These are phyloP conservation scores for Populus hybrid DNA, from an alignment of 441 rosid genomes.

Conservation along the genomic window DNA sequence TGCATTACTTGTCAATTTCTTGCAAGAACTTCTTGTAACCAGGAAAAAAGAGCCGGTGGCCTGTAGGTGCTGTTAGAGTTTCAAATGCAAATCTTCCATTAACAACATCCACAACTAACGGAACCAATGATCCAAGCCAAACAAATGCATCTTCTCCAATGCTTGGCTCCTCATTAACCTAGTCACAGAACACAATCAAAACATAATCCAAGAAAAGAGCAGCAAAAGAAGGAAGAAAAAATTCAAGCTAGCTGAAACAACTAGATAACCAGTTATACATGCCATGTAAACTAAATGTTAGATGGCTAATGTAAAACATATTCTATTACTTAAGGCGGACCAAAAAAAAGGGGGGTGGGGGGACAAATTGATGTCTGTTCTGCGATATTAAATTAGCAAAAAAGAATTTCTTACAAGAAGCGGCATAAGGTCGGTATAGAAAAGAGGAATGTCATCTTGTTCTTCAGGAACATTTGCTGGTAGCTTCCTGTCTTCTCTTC, in stretches of 20 bases:
- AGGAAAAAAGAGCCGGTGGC: constrained; percentile 66
- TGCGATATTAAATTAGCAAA: not conserved
- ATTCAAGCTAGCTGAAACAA: not conserved
- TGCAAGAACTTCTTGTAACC: constrained; percentile 75
- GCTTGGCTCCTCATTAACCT: constrained; percentile 73
- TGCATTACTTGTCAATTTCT: constrained; percentile 65
- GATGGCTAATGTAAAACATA: too few species aligned
- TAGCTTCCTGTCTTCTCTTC: constrained; percentile 55
- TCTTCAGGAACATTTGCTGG: constrained; percentile 32
- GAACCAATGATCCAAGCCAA: constrained; percentile 69
- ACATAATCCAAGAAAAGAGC: not conserved
- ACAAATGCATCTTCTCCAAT: constrained; percentile 86
- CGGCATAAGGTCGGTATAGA: constrained; percentile 89
- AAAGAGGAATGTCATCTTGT: constrained; percentile 73
- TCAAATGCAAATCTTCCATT: constrained; percentile 86
- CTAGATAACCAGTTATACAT: not conserved
- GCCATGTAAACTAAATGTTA: not conserved
- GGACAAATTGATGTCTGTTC: not conserved
- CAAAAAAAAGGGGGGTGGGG: too few species aligned
- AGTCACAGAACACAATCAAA: constrained; percentile 7
- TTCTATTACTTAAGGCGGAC: too few species aligned
- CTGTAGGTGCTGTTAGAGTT: constrained; percentile 75
- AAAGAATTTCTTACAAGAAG: constrained; percentile 61
- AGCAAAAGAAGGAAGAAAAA: not conserved
- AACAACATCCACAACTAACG: constrained; percentile 61